phyloP scores from a whole-genome alignment of 345 rosid genomes.

The Aurinia saxatilis region DNA sequence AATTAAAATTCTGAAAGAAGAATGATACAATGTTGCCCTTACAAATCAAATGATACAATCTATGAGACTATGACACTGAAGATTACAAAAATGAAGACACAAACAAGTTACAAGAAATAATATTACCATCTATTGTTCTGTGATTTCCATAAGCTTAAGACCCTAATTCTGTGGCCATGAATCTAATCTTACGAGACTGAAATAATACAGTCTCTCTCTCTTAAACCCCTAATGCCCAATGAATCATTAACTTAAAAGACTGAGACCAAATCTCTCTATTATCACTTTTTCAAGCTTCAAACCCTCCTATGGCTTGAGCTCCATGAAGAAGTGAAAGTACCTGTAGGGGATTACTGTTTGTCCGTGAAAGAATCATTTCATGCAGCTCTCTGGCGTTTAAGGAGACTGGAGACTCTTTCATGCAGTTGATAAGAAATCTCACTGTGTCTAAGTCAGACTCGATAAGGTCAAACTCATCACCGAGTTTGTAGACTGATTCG shows the following conservation, averaged over 20 bases:
- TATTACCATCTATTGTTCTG: slow-evolving; percentile 9
- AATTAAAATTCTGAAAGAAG: background rate
- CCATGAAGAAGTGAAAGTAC: background rate
- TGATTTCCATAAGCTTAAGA: slow-evolving; percentile 6
- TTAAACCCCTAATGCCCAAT: slow-evolving; percentile 1
- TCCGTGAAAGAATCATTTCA: slow-evolving; percentile 34
- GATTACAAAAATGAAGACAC: background rate
- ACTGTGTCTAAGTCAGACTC: slow-evolving; percentile 42
- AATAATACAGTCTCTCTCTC: background rate
- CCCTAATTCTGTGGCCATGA: slow-evolving; percentile 1
- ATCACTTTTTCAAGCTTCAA: slow-evolving; percentile 10
- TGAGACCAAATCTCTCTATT: background rate
- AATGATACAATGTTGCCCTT: slow-evolving; percentile 20
- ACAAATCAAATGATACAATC: slow-evolving; percentile 17
- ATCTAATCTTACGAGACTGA: background rate
- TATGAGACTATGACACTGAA: background rate
- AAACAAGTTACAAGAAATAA: slow-evolving; percentile 9
- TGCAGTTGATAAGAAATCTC: slow-evolving; percentile 72
- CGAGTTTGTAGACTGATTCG: slow-evolving; percentile 16
- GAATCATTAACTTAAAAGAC: background rate
- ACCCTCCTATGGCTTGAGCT: slow-evolving; percentile 3
- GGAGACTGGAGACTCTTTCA: slow-evolving; percentile 66
- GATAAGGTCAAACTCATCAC: slow-evolving; percentile 29
- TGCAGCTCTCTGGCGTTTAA: slow-evolving; percentile 52
- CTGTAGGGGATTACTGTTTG: slow-evolving; percentile 2